Evolutionary conservation across 306 rosid genomes (phyloP).

Genomic region (Begonia loranthoides): DNA sequence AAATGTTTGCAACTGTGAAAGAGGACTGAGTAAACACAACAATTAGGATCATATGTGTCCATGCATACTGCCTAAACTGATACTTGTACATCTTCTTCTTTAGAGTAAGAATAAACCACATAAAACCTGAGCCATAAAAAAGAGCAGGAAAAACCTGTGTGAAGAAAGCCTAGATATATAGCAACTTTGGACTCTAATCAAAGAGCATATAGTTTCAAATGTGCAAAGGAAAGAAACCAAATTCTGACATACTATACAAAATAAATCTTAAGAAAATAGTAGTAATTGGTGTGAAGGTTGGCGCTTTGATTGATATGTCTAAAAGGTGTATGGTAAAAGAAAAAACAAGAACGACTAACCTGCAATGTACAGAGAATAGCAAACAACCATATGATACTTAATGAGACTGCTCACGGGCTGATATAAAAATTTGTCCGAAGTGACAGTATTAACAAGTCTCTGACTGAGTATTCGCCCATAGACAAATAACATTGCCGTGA

Average conservation of each 20-base stretch:
- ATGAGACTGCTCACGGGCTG: slow-evolving; percentile 68
- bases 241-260: too few species aligned
- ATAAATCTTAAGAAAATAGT: too few species aligned
- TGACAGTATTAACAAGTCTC: slow-evolving; percentile 77
- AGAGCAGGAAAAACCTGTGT: background rate
- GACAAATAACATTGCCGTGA: slow-evolving; percentile 95
- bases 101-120: slow-evolving; percentile 95
- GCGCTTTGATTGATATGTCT: too few species aligned
- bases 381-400: slow-evolving; percentile 91
- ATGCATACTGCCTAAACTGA: slow-evolving; percentile 99
- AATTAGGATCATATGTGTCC: slow-evolving; percentile 99
- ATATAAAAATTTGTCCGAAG: slow-evolving; percentile 61
- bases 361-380: slow-evolving; percentile 76
- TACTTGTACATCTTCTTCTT: slow-evolving; percentile 99
- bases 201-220: too few species aligned
- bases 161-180: background rate
- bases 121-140: slow-evolving; percentile 55
- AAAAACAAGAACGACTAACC: slow-evolving; percentile 30
- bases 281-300: too few species aligned
- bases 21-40: slow-evolving; percentile 93
- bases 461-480: slow-evolving; percentile 93
- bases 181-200: too few species aligned
- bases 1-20: slow-evolving; percentile 91
- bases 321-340: background rate
- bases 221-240: too few species aligned